Conservation (phyloP, 2,329 filamentous ascomycete species). For the Monosporascus sp. region DNA sequence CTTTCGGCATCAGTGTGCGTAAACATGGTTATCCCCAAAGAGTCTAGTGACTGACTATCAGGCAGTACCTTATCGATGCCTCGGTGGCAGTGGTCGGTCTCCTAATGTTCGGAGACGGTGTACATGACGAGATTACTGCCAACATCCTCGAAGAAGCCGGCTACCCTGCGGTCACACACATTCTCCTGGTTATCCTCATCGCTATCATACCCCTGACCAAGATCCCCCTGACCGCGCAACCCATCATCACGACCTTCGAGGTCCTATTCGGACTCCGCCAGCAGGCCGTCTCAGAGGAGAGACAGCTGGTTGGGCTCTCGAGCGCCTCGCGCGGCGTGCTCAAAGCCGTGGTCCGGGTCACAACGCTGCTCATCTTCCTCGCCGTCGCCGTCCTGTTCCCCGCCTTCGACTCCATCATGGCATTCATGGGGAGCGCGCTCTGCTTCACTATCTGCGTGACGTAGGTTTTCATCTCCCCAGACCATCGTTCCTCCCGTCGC, state of each 20-base stretch:
- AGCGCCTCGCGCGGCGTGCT: conserved; percentile 52
- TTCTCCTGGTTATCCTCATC: conserved; percentile 80
- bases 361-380: conserved; percentile 68
- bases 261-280: conserved; percentile 67
- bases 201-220: conserved; percentile 94
- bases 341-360: conserved; percentile 58
- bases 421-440: conserved; percentile 80
- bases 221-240: conserved; percentile 83
- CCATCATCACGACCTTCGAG: conserved; percentile 82
- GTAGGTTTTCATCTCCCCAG: conserved; percentile 26
- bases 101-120: conserved; percentile 91
- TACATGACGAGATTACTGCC: conserved; percentile 82
- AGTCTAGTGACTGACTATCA: conserved; percentile 6
- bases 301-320: conserved; percentile 47
- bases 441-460: conserved; percentile 95
- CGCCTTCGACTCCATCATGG: conserved; percentile 85
- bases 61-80: conserved; percentile 70
- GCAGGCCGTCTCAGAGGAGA: conserved; percentile 39
- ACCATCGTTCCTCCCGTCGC: neutral
- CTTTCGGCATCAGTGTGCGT: conserved; percentile 78
- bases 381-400: conserved; percentile 66
- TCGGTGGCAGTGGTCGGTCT: conserved; percentile 78
- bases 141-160: conserved; percentile 74
- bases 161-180: conserved; percentile 69
- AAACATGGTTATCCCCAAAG: neutral